Evolutionary conservation across 1,284 basidiomycete species (phyloP).

Genomic region (Moesziomyces parantarcticus): DNA sequence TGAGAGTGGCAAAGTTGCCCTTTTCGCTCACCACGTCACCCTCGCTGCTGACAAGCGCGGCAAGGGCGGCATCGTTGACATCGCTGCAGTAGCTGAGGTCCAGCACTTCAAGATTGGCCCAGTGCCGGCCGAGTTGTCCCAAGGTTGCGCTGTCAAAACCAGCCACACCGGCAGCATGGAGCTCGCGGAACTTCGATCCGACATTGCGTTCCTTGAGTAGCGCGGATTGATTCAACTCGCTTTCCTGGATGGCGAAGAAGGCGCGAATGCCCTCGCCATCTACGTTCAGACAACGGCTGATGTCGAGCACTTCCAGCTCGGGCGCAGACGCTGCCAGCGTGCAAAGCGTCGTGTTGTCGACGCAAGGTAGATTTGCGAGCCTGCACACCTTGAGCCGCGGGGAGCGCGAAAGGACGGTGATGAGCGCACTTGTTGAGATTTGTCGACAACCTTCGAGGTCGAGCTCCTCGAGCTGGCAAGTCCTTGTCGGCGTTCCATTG

Average conservation of each 20-base stretch:
- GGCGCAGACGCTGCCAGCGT: slow-evolving; percentile 75
- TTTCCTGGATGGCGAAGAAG: slow-evolving; percentile 45
- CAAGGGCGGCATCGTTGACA: slow-evolving; percentile 79
- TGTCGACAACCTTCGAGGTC: slow-evolving; percentile 80
- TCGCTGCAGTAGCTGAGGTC: slow-evolving; percentile 77
- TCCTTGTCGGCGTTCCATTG: not conserved
- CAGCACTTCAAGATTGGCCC: slow-evolving; percentile 77
- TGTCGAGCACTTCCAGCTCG: slow-evolving; percentile 75
- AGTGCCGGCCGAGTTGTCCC: slow-evolving; percentile 69
- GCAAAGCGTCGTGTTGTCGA: slow-evolving; percentile 79
- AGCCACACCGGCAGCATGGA: slow-evolving; percentile 77
- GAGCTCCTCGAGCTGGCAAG: slow-evolving; percentile 70
- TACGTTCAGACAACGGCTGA: slow-evolving; percentile 79
- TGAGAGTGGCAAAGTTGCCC: slow-evolving; percentile 29
- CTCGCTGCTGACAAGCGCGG: slow-evolving; percentile 73
- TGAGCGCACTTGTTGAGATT: slow-evolving; percentile 76
- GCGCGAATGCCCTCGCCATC: slow-evolving; percentile 73
- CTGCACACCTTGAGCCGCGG: slow-evolving; percentile 75
- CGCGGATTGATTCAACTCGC: slow-evolving; percentile 9
- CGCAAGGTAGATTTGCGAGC: slow-evolving; percentile 77
- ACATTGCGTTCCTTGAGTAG: slow-evolving; percentile 33
- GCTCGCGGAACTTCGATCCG: slow-evolving; percentile 45
- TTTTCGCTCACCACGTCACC: slow-evolving; percentile 19
- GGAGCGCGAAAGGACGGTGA: slow-evolving; percentile 77
- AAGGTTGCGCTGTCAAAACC: slow-evolving; percentile 75